A percentile compares a stretch with the other conserved stretches of the same genome.
Conservation (phyloP, 306 rosid species). For the Luffa acutangula region DNA sequence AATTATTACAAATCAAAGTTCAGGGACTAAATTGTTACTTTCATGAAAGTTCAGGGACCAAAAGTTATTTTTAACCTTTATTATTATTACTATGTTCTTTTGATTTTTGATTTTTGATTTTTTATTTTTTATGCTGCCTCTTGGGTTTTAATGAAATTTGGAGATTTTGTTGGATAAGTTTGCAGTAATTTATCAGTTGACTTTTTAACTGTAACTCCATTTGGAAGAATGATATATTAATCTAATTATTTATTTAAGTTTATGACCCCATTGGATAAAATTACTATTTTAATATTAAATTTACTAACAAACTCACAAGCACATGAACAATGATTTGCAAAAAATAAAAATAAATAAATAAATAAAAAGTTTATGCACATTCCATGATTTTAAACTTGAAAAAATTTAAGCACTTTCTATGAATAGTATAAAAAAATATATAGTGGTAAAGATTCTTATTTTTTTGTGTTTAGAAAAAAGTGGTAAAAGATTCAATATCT, state of each 20-base stretch:
- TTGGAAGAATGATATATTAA: neutral
- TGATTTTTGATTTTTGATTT: too few relatives aligned
- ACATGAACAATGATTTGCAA: neutral
- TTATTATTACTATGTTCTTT: too few relatives aligned
- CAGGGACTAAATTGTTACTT: too few relatives aligned
- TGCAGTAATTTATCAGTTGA: neutral
- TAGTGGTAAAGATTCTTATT: neutral
- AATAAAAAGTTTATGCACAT: neutral
- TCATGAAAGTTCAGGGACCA: too few relatives aligned
- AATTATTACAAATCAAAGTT: too few relatives aligned
- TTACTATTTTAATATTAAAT: neutral
- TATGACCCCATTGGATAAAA: neutral
- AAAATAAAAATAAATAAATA: too few relatives aligned
- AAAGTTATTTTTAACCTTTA: too few relatives aligned
- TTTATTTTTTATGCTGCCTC: too few relatives aligned
- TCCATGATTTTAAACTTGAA: neutral
- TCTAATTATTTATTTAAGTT: neutral
- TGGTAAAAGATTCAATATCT: neutral
- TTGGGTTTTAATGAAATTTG: neutral
- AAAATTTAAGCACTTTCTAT: neutral
- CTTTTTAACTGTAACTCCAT: neutral
- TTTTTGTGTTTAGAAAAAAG: neutral
- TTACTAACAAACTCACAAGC: neutral
- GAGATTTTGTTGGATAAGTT: neutral
- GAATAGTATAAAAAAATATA: neutral